phyloP scores from a whole-genome alignment of 202 grass and related monocot species.

The Bolboschoenoplectus hybrid region DNA sequence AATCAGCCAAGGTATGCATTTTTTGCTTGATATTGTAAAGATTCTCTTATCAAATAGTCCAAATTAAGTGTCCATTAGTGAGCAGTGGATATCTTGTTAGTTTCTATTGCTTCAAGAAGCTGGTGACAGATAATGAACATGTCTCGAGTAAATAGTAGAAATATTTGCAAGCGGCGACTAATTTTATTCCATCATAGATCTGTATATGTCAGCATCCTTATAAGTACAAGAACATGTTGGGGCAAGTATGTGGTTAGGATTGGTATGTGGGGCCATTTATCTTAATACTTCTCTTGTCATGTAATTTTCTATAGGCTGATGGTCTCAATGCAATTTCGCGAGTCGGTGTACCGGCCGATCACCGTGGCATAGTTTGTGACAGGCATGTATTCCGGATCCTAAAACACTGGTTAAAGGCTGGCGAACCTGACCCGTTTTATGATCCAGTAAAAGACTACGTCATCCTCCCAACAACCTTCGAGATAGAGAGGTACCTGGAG shows the following conservation, averaged over 20 bases:
- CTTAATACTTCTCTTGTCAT: constrained; percentile 13
- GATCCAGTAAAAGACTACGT: constrained; percentile 49
- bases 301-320: constrained; percentile 48
- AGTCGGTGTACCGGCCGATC: constrained; percentile 46
- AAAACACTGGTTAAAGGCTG: constrained; percentile 49
- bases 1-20: constrained; percentile 52
- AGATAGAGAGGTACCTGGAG: constrained; percentile 40
- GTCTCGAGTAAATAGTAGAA: not conserved
- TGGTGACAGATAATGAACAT: not conserved
- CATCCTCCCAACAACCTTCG: constrained; percentile 54
- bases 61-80: not conserved
- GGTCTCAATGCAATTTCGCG: constrained; percentile 47
- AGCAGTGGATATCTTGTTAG: not conserved
- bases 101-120: constrained; percentile 10
- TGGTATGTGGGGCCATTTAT: not conserved
- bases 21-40: not conserved
- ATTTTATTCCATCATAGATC: not conserved
- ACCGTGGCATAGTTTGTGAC: constrained; percentile 52
- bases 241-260: not conserved
- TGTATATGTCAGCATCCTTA: not conserved
- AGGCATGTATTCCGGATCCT: constrained; percentile 47
- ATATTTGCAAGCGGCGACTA: not conserved
- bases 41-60: not conserved
- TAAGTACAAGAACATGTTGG: not conserved
- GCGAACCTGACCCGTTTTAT: constrained; percentile 54